Percentiles rank a stretch among this genome's conserved stretches.
phyloP scores from a whole-genome alignment of 371 early-diverging fungal genomes.

The Lichtheimia ramosa region DNA sequence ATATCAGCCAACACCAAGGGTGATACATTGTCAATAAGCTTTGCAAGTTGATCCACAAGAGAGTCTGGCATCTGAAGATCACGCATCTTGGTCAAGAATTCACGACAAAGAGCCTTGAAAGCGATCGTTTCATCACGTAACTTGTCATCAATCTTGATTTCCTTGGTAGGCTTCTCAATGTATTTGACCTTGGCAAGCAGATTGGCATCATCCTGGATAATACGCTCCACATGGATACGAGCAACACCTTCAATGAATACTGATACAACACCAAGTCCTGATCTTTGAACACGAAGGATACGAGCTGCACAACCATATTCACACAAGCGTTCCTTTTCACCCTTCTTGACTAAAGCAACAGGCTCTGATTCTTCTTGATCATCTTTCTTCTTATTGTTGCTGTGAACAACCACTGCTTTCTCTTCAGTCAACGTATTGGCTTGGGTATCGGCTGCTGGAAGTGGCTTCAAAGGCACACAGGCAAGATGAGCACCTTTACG shows the following conservation, averaged over 20 bases:
- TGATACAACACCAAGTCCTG: constrained; percentile 38
- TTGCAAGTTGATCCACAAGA: constrained; percentile 62
- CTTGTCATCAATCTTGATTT: constrained; percentile 25
- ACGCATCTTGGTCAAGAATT: constrained; percentile 59
- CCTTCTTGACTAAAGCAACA: constrained; percentile 8
- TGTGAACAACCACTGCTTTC: constrained; percentile 6
- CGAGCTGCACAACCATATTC: constrained; percentile 45
- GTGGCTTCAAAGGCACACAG: constrained; percentile 32
- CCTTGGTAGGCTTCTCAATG: constrained; percentile 11
- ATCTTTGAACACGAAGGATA: constrained; percentile 38
- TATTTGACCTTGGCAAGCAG: constrained; percentile 34
- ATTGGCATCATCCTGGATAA: constrained; percentile 17
- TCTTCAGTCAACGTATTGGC: constrained; percentile 6
- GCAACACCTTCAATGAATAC: constrained; percentile 40
- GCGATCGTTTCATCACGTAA: constrained; percentile 51
- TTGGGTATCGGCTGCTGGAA: constrained; percentile 1
- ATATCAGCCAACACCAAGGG: constrained; percentile 73
- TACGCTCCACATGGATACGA: constrained; percentile 32
- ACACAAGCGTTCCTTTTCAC: constrained; percentile 28
- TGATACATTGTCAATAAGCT: constrained; percentile 64
- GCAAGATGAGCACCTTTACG: constrained; percentile 37
- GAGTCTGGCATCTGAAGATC: constrained; percentile 71
- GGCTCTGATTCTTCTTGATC: constrained; percentile 5
- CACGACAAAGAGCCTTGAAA: constrained; percentile 61
- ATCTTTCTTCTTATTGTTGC: neutral